These are phyloP conservation scores for Xylaria sp. DNA, from an alignment of 2,329 filamentous ascomycete genomes.

Conservation along the genomic window DNA sequence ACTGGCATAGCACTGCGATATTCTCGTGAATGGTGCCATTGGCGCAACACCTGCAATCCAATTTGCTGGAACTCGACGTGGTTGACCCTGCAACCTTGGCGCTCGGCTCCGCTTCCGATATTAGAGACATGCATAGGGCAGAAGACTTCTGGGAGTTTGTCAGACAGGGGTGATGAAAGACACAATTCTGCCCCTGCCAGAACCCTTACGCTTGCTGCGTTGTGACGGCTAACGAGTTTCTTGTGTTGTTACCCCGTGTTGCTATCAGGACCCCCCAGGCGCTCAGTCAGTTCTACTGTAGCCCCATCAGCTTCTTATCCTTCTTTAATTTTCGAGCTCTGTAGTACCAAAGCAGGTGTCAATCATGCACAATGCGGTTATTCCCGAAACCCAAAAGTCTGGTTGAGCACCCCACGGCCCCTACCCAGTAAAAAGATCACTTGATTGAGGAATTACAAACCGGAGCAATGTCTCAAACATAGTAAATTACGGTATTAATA, in stretches of 20 bases:
- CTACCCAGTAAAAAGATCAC: too few species aligned
- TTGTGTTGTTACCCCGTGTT: not conserved
- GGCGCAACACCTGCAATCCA: not conserved
- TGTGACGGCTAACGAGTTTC: not conserved
- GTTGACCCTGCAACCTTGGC: constrained; percentile 4
- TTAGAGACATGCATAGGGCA: not conserved
- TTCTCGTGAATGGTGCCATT: not conserved
- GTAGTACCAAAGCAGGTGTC: not conserved
- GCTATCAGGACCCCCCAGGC: not conserved
- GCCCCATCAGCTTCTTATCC: not conserved
- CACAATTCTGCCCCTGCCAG: not conserved
- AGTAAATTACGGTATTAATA: too few species aligned
- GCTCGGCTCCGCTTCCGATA: constrained; percentile 10
- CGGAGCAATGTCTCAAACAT: too few species aligned
- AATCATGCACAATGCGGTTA: constrained; percentile 5
- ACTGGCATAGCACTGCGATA: not conserved
- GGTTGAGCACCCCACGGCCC: constrained; percentile 6
- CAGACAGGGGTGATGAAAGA: not conserved
- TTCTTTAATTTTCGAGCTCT: not conserved
- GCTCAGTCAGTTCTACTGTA: not conserved
- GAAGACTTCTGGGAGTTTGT: not conserved
- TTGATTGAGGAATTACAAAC: too few species aligned
- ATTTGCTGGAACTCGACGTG: not conserved
- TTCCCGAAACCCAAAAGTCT: constrained; percentile 5
- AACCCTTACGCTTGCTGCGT: not conserved